Evolutionary conservation across 208 protist genomes (phyloP), one percentile per base, ranked within the genome.

Genomic region (Trypanosoma grayi): DNA sequence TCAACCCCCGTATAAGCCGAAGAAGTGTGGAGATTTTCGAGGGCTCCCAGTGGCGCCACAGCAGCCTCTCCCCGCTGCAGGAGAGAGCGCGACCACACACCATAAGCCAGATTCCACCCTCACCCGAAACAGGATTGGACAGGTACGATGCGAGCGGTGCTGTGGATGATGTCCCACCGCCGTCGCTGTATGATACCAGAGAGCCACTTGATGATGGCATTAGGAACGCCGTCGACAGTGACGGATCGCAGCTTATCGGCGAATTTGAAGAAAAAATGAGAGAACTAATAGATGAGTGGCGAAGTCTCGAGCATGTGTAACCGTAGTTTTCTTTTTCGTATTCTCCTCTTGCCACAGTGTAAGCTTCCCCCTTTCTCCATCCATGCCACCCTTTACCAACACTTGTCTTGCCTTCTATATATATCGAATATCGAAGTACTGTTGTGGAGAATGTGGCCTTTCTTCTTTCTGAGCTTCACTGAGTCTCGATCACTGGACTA

Each of bases 241-340:
- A 64, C 24, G 55, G 41, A 20, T 48, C 55, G 22, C 18, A 60
- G 37, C 55, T 60, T 20, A 60, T 67, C 39, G 31, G 41, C 16
- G 43, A 67, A 4, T 67, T 67, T 50, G 30, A 59, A 60, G 3
- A 56, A 5, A 43, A 60, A 20, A 67, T 67, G 61, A 40, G 40
- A 22, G 50, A 67, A 48, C 22, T 67, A n/a, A 5, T 67, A 11
- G 51, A 43, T 33, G 61, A 67, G 41, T 67, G 61, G 61, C 25
- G 61, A 10, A 54, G 59, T 22, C 46, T 65, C 16, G 59, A 65
- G 18, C 10, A 20, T 45, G 33, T 50, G 22, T 48, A 50, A 50
- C 18, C 46, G 22, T 2, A 20, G 4, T 22, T 13, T 45, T 44
- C 22, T 41, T 45, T 46, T 44, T 31, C 31, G 4, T 43, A 13